These are phyloP conservation scores for Sporothrix variecibatus DNA, from an alignment of 2,329 filamentous ascomycete genomes.

Conservation along the genomic window DNA sequence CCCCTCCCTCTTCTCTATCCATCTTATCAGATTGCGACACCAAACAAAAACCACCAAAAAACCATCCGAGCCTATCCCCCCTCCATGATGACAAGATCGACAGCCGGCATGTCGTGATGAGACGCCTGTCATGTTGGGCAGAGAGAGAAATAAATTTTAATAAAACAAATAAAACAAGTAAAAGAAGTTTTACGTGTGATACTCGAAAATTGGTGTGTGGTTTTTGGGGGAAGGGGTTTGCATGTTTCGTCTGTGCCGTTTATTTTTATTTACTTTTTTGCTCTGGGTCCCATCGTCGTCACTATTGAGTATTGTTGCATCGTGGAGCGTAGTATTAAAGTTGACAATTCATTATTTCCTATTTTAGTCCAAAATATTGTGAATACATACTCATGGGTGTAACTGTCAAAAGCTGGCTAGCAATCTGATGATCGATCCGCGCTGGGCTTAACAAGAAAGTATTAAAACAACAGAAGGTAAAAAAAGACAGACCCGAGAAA, in stretches of 20 bases:
- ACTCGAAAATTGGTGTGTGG: not conserved
- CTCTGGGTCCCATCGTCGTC: not conserved
- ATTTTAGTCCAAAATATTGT: not conserved
- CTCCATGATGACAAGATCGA: constrained; percentile 17
- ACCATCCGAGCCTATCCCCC: not conserved
- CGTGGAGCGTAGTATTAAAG: not conserved
- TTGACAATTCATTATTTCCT: not conserved
- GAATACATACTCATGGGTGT: not conserved
- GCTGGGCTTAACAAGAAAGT: not conserved
- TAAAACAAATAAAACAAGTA: not conserved
- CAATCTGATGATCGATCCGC: not conserved
- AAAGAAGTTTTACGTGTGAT: not conserved
- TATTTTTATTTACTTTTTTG: not conserved
- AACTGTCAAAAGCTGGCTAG: not conserved
- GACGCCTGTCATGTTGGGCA: not conserved
- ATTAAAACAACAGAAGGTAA: not conserved
- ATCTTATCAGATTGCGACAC: constrained; percentile 20
- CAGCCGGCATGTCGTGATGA: constrained; percentile 19
- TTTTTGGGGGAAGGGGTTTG: not conserved
- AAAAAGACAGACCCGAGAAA: not conserved
- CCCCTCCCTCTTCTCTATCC: not conserved
- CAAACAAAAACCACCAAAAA: not conserved
- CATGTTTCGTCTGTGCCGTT: not conserved
- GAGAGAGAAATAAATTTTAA: not conserved
- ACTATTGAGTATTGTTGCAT: not conserved